Evolutionary conservation across 345 rosid genomes (phyloP).

Genomic region (Pelargonium nanum): DNA sequence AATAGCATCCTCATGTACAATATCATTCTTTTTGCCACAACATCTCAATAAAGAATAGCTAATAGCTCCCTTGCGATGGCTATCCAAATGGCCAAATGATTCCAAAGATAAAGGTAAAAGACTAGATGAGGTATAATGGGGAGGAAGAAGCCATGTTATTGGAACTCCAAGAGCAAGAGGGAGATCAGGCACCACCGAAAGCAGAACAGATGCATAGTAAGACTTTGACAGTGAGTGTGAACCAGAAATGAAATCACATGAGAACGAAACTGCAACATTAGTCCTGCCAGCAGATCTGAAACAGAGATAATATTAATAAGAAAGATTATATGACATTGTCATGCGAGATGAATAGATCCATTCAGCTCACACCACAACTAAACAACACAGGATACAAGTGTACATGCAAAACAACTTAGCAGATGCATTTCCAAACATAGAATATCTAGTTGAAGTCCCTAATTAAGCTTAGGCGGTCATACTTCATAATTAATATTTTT

Average conservation of each 20-base stretch:
- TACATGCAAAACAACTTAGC: background rate
- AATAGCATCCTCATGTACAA: constrained; percentile 33
- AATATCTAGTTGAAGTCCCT: constrained; percentile 1
- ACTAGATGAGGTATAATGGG: constrained; percentile 61
- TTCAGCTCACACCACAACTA: constrained; percentile 7
- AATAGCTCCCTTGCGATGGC: constrained; percentile 53
- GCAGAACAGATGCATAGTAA: constrained; percentile 46
- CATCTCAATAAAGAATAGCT: constrained; percentile 58
- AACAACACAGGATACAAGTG: background rate
- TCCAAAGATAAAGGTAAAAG: constrained; percentile 51
- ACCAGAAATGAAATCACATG: constrained; percentile 66
- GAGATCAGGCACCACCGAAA: constrained; percentile 69
- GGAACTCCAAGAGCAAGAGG: constrained; percentile 84
- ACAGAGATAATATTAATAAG: constrained; percentile 18
- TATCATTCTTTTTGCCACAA: constrained; percentile 38
- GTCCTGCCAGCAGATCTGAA: constrained; percentile 76
- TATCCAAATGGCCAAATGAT: constrained; percentile 37
- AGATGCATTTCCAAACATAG: constrained; percentile 1
- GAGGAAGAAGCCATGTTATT: constrained; percentile 87
- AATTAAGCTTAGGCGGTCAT: background rate
- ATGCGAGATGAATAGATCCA: constrained; percentile 9
- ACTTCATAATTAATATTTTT: background rate
- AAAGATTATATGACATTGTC: constrained; percentile 6
- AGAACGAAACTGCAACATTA: constrained; percentile 53
- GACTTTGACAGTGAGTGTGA: constrained; percentile 51